Evolutionary conservation across 2,329 filamentous ascomycete species (phyloP).

Genomic region (Colletotrichum limetticola): DNA sequence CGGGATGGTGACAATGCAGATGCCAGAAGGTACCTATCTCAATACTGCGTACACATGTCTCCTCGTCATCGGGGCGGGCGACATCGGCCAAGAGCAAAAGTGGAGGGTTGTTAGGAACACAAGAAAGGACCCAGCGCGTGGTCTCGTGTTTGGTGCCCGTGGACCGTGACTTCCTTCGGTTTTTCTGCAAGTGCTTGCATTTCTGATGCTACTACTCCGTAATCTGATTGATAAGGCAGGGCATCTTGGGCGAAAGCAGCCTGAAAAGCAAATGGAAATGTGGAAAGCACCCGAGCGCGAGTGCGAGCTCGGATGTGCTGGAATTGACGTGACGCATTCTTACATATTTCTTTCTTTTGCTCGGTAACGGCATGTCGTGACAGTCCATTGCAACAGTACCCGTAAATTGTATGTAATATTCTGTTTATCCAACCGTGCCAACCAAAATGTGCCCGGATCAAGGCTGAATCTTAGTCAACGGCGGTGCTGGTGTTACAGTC

Average conservation of each 20-base stretch:
- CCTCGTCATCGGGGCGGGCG: constrained; percentile 3
- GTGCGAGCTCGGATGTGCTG: not conserved
- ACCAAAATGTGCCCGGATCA: not conserved
- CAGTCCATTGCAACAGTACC: not conserved
- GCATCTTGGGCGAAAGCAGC: constrained; percentile 6
- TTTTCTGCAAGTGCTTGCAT: not conserved
- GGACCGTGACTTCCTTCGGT: not conserved
- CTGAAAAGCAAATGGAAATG: not conserved
- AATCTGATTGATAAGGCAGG: constrained; percentile 24
- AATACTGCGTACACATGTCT: not conserved
- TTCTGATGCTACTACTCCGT: not conserved
- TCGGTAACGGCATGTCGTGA: not conserved
- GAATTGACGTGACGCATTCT: not conserved
- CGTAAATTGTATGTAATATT: too few relatives aligned
- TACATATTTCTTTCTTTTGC: constrained; percentile 6
- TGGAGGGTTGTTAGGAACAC: not conserved
- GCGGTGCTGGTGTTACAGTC: not conserved
- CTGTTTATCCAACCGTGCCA: not conserved
- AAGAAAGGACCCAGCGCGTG: not conserved
- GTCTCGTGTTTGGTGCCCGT: not conserved
- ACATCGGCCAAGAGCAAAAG: constrained; percentile 9
- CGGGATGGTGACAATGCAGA: not conserved
- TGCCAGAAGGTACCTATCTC: too few relatives aligned
- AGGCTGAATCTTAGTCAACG: constrained; percentile 11
- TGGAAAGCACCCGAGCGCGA: not conserved